phyloP scores from a whole-genome alignment of 176 grass and related monocot genomes.

The Thalia dealbata region DNA sequence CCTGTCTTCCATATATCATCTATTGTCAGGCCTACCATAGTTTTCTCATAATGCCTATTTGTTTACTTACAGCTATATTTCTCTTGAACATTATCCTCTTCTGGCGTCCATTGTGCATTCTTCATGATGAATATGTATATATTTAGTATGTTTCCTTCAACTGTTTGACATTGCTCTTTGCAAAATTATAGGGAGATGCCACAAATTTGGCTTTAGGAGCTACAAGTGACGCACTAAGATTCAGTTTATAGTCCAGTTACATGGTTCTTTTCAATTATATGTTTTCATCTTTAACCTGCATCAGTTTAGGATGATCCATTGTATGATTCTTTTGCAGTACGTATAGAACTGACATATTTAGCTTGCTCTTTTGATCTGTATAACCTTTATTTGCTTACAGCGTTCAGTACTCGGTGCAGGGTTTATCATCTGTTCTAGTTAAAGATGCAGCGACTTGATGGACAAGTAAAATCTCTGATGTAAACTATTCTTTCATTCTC shows the following conservation, averaged over 20 bases:
- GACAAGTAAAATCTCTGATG: background rate
- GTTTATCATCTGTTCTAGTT: background rate
- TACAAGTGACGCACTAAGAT: background rate
- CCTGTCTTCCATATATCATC: background rate
- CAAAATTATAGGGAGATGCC: background rate
- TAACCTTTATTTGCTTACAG: background rate
- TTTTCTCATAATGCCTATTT: background rate
- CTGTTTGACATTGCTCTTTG: background rate
- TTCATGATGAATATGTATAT: background rate
- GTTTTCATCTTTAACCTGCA: background rate
- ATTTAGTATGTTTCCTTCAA: background rate
- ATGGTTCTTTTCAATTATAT: background rate
- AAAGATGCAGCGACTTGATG: background rate
- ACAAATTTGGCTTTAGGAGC: background rate
- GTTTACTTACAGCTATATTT: no score
- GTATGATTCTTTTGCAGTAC: no score
- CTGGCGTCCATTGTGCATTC: background rate
- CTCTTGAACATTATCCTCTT: background rate
- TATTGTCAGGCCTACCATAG: background rate
- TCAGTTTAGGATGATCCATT: background rate
- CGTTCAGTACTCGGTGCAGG: background rate
- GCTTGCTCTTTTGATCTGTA: no score
- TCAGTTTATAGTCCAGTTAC: background rate
- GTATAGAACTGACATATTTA: no score
- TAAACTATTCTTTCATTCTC: constrained; percentile 9